Percentiles rank a stretch among this genome's conserved stretches.
Conservation (phyloP, 345 rosid species). For the Punica granatum region DNA sequence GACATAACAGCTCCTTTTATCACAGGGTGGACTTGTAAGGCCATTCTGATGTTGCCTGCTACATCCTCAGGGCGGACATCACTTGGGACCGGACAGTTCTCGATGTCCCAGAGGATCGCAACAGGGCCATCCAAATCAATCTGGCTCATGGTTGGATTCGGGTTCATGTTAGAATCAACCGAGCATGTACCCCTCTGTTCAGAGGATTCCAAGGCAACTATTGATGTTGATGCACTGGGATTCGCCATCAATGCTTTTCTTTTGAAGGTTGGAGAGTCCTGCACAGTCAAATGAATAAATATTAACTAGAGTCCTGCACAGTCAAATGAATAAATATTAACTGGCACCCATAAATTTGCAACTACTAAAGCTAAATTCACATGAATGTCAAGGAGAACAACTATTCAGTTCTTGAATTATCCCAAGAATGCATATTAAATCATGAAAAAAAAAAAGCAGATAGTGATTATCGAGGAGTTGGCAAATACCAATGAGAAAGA, state of each 20-base stretch:
- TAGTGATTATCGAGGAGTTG: not conserved
- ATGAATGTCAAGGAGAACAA: not conserved
- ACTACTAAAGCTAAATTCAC: not conserved
- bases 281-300: not conserved
- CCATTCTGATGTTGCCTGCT: slow-evolving; percentile 85
- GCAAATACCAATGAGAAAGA: not conserved
- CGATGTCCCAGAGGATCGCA: slow-evolving; percentile 94
- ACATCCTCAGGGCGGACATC: slow-evolving; percentile 94
- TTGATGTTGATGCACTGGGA: slow-evolving; percentile 18
- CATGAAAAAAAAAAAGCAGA: not conserved
- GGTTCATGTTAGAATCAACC: slow-evolving; percentile 27
- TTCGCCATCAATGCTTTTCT: slow-evolving; percentile 25
- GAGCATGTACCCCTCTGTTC: slow-evolving; percentile 18
- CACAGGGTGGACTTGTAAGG: slow-evolving; percentile 75
- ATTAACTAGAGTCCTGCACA: not conserved
- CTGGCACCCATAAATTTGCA: not conserved
- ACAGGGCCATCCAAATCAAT: slow-evolving; percentile 53
- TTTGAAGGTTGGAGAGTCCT: slow-evolving; percentile 10
- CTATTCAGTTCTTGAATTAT: not conserved
- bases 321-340: not conserved
- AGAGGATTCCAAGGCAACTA: slow-evolving; percentile 18
- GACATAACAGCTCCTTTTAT: slow-evolving; percentile 62
- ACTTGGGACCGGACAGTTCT: slow-evolving; percentile 87
- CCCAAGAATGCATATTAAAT: not conserved
- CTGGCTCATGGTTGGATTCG: slow-evolving; percentile 25